Conservation (phyloP, 345 rosid genomes). For the Acer negundo region DNA sequence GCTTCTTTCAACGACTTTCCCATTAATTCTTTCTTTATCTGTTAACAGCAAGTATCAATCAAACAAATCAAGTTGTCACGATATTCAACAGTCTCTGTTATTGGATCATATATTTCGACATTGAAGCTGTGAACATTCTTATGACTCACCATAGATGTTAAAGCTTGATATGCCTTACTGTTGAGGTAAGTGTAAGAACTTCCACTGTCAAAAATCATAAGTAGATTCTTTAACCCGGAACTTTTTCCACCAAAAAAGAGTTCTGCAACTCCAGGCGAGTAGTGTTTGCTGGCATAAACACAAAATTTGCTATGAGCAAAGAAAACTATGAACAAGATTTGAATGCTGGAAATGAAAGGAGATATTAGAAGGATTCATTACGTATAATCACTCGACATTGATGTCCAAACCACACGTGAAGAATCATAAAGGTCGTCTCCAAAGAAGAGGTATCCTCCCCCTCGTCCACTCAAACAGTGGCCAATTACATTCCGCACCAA, state of each 20-base stretch:
- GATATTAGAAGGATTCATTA: slow-evolving; percentile 24
- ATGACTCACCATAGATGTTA: slow-evolving; percentile 51
- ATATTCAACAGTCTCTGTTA: not conserved
- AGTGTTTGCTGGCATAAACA: slow-evolving; percentile 58
- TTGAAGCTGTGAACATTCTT: slow-evolving; percentile 1
- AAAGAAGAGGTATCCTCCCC: slow-evolving; percentile 90
- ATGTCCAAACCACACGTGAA: slow-evolving; percentile 67
- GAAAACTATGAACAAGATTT: slow-evolving; percentile 2
- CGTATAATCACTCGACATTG: slow-evolving; percentile 68
- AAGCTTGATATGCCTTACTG: slow-evolving; percentile 57
- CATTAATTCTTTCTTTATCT: slow-evolving; percentile 57
- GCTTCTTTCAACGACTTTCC: slow-evolving; percentile 65
- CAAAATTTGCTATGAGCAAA: slow-evolving; percentile 14
- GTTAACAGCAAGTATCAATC: not conserved
- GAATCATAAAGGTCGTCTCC: slow-evolving; percentile 76
- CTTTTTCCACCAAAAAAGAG: slow-evolving; percentile 61
- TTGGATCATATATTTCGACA: not conserved
- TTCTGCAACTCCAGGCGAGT: slow-evolving; percentile 81
- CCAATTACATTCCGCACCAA: slow-evolving; percentile 72
- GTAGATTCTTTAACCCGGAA: slow-evolving; percentile 60
- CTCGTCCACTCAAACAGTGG: slow-evolving; percentile 79
- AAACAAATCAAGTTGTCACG: not conserved
- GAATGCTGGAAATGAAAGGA: not conserved
- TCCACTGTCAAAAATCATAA: slow-evolving; percentile 71
- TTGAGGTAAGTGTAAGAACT: slow-evolving; percentile 90